Evolutionary conservation across 1,284 basidiomycete genomes (phyloP), one percentile per base, ranked within the genome.

Genomic region (Apiotrichum veenhuisii): DNA sequence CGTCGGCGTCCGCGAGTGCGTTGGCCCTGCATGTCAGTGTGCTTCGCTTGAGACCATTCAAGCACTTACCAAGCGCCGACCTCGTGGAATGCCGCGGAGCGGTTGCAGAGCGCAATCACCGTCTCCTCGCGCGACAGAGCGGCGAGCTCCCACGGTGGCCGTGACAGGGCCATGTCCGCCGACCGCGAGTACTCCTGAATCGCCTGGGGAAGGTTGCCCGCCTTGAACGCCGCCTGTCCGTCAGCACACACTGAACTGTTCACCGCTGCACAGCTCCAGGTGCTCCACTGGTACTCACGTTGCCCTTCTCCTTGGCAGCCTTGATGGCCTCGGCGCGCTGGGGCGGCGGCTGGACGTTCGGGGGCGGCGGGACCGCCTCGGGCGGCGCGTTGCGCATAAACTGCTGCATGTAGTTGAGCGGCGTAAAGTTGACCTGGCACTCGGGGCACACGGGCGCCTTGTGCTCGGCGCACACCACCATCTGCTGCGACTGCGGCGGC

Each of bases 1-100:
- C 85, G 61, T 98, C 92, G 1, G 94, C 93, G 71, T 98, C 95
- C 23, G 87, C 87, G 9, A 97, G 79, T 2, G 94, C 91, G 47
- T 86, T 85, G 54, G 92, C 81, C 74, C 82, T 71, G 61, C 22
- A 30, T 30, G 34, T 22, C 33, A 48, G 20, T 23, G 22, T 23
- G 41, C 18, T 42, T 22, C 3, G 10, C 5, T 5, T 12, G 4
- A 8, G 4, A 17, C 11, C 50, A 14, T 3, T 23, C 5, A 20
- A 11, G 40, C 8, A 62, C 71, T 53, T 37, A 73, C 74, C 63
- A 76, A 22, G 94, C 89, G 9, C 85, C 85, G 1, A 83, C 80
- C 59, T 89, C 88, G 50, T 84, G 83, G 75, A 87, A 88, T 1
- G 93, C 88, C 0, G 93, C 91, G 8, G 88, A 90, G 50, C 95